Evolutionary conservation across 768 basidiomycete species (phyloP).

Genomic region (Auricularia heimuer): DNA sequence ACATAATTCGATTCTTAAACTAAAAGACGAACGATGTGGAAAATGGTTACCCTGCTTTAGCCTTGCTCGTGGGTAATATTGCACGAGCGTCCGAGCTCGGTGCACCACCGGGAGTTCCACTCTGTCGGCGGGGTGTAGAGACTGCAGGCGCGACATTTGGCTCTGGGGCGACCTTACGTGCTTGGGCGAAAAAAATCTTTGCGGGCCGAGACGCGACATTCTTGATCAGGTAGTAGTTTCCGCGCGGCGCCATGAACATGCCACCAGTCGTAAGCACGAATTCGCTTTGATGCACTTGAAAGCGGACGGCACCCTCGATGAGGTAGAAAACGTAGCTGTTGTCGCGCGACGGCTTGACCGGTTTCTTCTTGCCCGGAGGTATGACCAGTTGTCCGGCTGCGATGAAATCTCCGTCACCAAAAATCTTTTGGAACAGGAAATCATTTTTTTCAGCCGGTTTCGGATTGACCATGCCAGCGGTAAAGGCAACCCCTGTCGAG

Average conservation of each 20-base stretch:
- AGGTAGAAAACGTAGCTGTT: conserved; percentile 90
- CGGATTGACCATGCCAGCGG: conserved; percentile 56
- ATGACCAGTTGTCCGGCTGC: conserved; percentile 84
- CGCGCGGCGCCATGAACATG: conserved; percentile 85
- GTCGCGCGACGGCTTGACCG: conserved; percentile 81
- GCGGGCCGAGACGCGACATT: conserved; percentile 77
- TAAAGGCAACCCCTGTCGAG: conserved; percentile 64
- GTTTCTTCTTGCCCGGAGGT: conserved; percentile 71
- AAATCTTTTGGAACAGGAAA: conserved; percentile 87
- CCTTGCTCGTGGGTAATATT: background rate
- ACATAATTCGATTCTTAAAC: too few relatives aligned
- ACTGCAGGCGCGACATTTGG: conserved; percentile 12
- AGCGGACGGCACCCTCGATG: conserved; percentile 79
- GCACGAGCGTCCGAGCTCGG: background rate
- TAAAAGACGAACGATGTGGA: too few relatives aligned
- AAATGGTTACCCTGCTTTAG: background rate
- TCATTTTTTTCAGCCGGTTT: conserved; percentile 47
- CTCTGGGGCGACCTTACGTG: conserved; percentile 38
- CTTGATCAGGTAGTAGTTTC: conserved; percentile 84
- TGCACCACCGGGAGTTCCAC: background rate
- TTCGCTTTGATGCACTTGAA: conserved; percentile 70
- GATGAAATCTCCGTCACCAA: conserved; percentile 83
- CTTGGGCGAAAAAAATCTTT: conserved; percentile 87
- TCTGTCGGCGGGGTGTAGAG: background rate
- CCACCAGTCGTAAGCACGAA: conserved; percentile 74